phyloP scores from a whole-genome alignment of 495 filamentous ascomycete species.

The Penicillium herquei region DNA sequence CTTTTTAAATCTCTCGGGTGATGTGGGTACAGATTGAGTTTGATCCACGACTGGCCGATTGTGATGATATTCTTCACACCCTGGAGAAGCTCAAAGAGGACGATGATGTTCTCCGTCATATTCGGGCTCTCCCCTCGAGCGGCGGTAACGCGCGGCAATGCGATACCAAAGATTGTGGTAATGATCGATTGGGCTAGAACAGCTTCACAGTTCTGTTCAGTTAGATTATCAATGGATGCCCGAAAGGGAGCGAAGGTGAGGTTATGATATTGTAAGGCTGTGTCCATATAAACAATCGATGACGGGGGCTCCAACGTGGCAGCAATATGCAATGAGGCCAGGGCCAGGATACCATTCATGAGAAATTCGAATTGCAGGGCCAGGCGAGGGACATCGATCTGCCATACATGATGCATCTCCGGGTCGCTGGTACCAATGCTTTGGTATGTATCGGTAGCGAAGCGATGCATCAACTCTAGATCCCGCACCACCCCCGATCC shows the following conservation, averaged over 20 bases:
- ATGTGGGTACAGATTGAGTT: slow-evolving; percentile 19
- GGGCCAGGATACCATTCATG: slow-evolving; percentile 50
- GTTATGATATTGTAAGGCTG: slow-evolving; percentile 46
- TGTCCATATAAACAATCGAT: slow-evolving; percentile 36
- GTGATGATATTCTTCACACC: slow-evolving; percentile 30
- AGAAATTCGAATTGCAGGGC: slow-evolving; percentile 47
- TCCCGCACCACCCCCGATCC: slow-evolving; percentile 26
- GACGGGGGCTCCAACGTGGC: slow-evolving; percentile 23
- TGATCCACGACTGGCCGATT: slow-evolving; percentile 25
- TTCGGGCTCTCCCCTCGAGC: slow-evolving; percentile 11
- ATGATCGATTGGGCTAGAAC: slow-evolving; percentile 50
- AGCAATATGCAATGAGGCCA: slow-evolving; percentile 53
- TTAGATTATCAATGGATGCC: slow-evolving; percentile 39
- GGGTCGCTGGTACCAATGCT: slow-evolving; percentile 22
- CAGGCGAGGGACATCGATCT: slow-evolving; percentile 37
- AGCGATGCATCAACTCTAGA: slow-evolving; percentile 19
- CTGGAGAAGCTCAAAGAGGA: slow-evolving; percentile 29
- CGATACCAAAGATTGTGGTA: slow-evolving; percentile 41
- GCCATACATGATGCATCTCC: slow-evolving; percentile 24
- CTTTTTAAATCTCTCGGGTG: slow-evolving; percentile 19
- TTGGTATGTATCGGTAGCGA: slow-evolving; percentile 11
- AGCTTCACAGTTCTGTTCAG: slow-evolving; percentile 40
- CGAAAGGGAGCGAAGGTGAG: slow-evolving; percentile 42
- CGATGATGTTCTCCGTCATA: slow-evolving; percentile 29
- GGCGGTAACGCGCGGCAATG: slow-evolving; percentile 33